Percentiles rank a stretch among this genome's conserved stretches.
Conservation (phyloP, 2,329 filamentous ascomycete species). For the Nemania abortiva region DNA sequence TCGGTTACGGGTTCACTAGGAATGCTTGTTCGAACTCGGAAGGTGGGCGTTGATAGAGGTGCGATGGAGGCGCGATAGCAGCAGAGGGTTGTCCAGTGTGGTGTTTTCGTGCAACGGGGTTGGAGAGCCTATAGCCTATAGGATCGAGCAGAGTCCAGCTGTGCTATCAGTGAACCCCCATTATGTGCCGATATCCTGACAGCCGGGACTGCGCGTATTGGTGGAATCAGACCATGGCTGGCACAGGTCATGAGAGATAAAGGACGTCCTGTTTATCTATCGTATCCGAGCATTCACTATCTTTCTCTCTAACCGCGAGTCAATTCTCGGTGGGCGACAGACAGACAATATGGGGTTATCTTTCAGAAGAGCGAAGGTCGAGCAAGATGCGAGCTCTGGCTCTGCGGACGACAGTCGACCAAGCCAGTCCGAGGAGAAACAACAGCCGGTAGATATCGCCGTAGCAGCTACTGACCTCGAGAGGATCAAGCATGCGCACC, state of each 20-base stretch:
- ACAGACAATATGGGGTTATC: conserved; percentile 33
- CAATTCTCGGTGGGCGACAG: too few relatives aligned
- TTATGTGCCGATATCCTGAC: not conserved
- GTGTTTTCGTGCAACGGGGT: not conserved
- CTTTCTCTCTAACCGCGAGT: not conserved
- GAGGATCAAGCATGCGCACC: conserved; percentile 51
- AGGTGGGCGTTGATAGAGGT: conserved; percentile 36
- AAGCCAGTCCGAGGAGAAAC: conserved; percentile 41
- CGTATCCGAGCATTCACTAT: not conserved
- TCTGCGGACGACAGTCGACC: conserved; percentile 32
- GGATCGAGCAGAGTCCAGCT: conserved; percentile 14
- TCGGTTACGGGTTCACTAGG: conserved; percentile 4
- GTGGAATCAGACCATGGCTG: not conserved
- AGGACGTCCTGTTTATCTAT: not conserved
- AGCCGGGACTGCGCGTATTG: not conserved
- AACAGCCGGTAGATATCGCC: conserved; percentile 38
- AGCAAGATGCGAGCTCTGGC: conserved; percentile 25
- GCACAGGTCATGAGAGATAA: conserved; percentile 18
- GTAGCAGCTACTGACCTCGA: conserved; percentile 48
- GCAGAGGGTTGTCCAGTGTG: not conserved
- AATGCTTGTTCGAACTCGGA: conserved; percentile 37
- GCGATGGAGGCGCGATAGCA: conserved; percentile 20
- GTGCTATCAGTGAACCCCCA: conserved; percentile 31
- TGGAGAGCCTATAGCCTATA: conserved; percentile 22
- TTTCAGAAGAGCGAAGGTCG: conserved; percentile 21